Evolutionary conservation across 805 yeast genomes (phyloP).

Genomic region (Huiozyma naganishii): DNA sequence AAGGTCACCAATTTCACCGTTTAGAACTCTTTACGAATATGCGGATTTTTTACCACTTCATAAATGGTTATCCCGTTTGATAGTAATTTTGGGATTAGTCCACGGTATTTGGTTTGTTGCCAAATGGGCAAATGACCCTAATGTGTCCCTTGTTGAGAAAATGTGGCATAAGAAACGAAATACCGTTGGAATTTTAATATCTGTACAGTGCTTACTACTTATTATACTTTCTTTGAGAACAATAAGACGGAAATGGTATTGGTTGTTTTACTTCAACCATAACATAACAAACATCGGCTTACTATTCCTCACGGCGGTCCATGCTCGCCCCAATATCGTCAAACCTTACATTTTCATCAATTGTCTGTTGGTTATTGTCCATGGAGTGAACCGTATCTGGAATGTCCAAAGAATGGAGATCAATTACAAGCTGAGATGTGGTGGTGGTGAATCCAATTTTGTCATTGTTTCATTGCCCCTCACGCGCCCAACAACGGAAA

Average conservation of each 20-base stretch:
- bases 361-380: slow-evolving; percentile 8
- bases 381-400: slow-evolving; percentile 1
- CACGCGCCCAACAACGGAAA: slow-evolving; percentile 16
- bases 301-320: slow-evolving; percentile 39
- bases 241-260: slow-evolving; percentile 41
- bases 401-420: background rate
- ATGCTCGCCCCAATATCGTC: slow-evolving; percentile 62
- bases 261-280: slow-evolving; percentile 47
- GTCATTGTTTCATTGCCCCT: background rate
- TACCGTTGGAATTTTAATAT: slow-evolving; percentile 41
- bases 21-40: slow-evolving; percentile 33
- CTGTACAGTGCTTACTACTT: slow-evolving; percentile 29
- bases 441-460: background rate
- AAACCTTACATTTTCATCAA: slow-evolving; percentile 24
- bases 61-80: slow-evolving; percentile 59
- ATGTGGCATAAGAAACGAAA: slow-evolving; percentile 27
- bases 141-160: slow-evolving; percentile 28
- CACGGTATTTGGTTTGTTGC: slow-evolving; percentile 46
- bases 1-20: slow-evolving; percentile 42
- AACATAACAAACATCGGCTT: slow-evolving; percentile 38
- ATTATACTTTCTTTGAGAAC: slow-evolving; percentile 37
- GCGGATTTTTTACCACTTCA: slow-evolving; percentile 47
- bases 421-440: background rate
- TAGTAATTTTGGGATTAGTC: slow-evolving; percentile 33
- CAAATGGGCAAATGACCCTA: slow-evolving; percentile 36